phyloP scores from a whole-genome alignment of 2,329 filamentous ascomycete genomes.

The Talaromyces sp. region DNA sequence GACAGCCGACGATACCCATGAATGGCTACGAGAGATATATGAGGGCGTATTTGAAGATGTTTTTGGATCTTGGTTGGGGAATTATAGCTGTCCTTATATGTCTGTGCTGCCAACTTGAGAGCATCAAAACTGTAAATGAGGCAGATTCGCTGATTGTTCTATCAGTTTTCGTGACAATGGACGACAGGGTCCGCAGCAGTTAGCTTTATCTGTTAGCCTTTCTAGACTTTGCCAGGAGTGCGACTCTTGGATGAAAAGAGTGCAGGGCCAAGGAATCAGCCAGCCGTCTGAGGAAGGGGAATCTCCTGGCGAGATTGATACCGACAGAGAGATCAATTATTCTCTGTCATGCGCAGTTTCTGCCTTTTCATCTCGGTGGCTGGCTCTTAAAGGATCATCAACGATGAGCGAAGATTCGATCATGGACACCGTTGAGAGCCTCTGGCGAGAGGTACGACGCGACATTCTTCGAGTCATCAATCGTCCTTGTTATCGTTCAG shows the following conservation, averaged over 20 bases:
- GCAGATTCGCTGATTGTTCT: background rate
- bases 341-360: slow-evolving; percentile 26
- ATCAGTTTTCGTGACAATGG: slow-evolving; percentile 14
- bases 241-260: slow-evolving; percentile 36
- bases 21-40: slow-evolving; percentile 31
- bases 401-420: slow-evolving; percentile 10
- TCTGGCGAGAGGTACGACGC: slow-evolving; percentile 38
- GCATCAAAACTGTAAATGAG: slow-evolving; percentile 2
- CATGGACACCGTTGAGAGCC: slow-evolving; percentile 22
- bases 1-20: slow-evolving; percentile 1
- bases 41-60: slow-evolving; percentile 38
- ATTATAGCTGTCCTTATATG: slow-evolving; percentile 43
- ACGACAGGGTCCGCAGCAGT: slow-evolving; percentile 3
- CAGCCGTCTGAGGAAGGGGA: slow-evolving; percentile 10
- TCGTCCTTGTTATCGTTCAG: slow-evolving; percentile 41
- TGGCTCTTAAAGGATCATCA: slow-evolving; percentile 22
- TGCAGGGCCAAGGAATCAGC: slow-evolving; percentile 20
- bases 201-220: slow-evolving; percentile 21
- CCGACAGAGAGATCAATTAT: slow-evolving; percentile 25
- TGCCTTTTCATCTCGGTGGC: slow-evolving; percentile 29
- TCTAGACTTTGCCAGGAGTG: slow-evolving; percentile 24
- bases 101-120: slow-evolving; percentile 23
- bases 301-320: slow-evolving; percentile 11
- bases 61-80: slow-evolving; percentile 45
- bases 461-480: slow-evolving; percentile 44